Conservation (phyloP, 2,329 filamentous ascomycete species). For the Alternaria tenuissima region DNA sequence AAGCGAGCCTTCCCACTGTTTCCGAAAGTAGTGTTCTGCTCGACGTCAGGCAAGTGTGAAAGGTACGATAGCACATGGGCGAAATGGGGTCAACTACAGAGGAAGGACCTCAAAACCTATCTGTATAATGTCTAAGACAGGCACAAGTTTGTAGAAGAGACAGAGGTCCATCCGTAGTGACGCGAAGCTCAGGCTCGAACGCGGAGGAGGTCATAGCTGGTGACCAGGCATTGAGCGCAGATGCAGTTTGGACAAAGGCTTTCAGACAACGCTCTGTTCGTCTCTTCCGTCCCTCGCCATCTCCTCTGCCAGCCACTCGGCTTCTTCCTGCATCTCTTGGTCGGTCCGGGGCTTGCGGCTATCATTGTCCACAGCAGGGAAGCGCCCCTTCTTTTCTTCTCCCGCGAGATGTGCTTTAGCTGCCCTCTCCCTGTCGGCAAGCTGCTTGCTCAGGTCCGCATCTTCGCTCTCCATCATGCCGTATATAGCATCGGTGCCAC, state of each 20-base stretch:
- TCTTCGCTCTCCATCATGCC: conserved; percentile 82
- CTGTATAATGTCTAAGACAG: neutral
- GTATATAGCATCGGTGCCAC: conserved; percentile 79
- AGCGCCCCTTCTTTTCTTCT: conserved; percentile 59
- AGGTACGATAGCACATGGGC: neutral
- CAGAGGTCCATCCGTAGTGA: neutral
- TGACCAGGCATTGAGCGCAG: neutral
- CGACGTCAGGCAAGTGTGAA: neutral
- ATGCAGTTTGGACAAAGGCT: neutral
- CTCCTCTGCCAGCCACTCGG: conserved; percentile 68
- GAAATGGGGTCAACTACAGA: neutral
- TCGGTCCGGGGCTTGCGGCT: conserved; percentile 69
- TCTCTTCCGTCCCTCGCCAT: conserved; percentile 49
- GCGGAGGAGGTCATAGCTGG: neutral
- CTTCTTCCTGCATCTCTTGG: conserved; percentile 83
- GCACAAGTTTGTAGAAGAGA: neutral
- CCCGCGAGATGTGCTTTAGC: conserved; percentile 32
- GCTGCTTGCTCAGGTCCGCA: conserved; percentile 78
- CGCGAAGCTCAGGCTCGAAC: neutral
- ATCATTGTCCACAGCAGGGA: conserved; percentile 74
- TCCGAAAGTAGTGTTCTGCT: neutral
- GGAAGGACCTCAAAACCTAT: neutral
- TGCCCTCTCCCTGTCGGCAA: conserved; percentile 67
- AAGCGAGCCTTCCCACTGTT: neutral
- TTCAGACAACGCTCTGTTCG: conserved; percentile 1